These are phyloP conservation scores for Talaromyces sp. DNA, from an alignment of 2,329 filamentous ascomycete genomes.

Conservation along the genomic window DNA sequence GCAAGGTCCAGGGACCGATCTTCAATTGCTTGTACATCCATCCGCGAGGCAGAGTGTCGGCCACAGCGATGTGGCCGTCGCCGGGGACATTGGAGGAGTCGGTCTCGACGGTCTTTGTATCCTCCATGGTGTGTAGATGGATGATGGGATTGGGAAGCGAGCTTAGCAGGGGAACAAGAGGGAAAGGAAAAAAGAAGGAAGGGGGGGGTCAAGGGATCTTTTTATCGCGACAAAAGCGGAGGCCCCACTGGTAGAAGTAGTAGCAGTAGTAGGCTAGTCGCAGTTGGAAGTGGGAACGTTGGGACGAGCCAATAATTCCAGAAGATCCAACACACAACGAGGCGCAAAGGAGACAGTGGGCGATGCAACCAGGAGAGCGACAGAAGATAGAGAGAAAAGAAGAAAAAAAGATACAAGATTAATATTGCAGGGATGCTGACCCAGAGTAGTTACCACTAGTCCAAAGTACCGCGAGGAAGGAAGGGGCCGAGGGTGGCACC, in stretches of 20 bases:
- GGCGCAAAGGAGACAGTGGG: neutral
- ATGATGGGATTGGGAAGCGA: neutral
- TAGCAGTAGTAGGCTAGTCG: no score
- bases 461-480: neutral
- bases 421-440: neutral
- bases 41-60: constrained; percentile 10
- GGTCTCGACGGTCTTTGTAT: constrained; percentile 6
- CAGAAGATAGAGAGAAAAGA: neutral
- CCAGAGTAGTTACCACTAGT: neutral
- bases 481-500: neutral
- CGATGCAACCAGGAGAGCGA: neutral
- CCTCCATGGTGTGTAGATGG: neutral
- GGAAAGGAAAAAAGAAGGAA: neutral
- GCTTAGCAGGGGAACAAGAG: neutral
- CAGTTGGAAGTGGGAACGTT: no score
- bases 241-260: neutral
- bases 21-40: constrained; percentile 56
- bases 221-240: constrained; percentile 4
- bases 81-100: constrained; percentile 4
- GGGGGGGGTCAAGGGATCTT: neutral
- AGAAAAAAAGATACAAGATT: neutral
- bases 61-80: neutral
- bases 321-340: neutral
- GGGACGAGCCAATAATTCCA: neutral
- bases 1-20: constrained; percentile 46